These are phyloP conservation scores for Byssochlamys sp. DNA, from an alignment of 2,329 filamentous ascomycete genomes.

Conservation along the genomic window DNA sequence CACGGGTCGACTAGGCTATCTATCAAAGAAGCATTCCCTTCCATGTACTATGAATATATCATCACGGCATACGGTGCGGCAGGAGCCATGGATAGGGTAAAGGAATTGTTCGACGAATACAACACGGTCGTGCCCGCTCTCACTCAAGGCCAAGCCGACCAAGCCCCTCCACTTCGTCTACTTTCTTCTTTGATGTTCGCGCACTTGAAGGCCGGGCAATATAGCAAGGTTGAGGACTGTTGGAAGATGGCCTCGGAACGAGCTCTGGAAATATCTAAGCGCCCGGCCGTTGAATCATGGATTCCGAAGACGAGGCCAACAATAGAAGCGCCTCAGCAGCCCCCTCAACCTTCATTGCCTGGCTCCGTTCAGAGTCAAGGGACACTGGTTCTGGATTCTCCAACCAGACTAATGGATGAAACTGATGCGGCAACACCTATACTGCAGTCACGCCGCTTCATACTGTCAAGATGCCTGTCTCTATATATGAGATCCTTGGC, in stretches of 20 bases:
- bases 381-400: slow-evolving; percentile 1
- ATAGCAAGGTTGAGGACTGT: slow-evolving; percentile 52
- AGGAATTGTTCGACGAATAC: slow-evolving; percentile 50
- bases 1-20: slow-evolving; percentile 22
- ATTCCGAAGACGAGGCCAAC: slow-evolving; percentile 6
- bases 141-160: slow-evolving; percentile 9
- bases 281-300: slow-evolving; percentile 20
- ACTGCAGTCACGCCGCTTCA: slow-evolving; percentile 36
- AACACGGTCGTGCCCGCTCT: slow-evolving; percentile 9
- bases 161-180: slow-evolving; percentile 45
- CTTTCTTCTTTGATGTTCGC: slow-evolving; percentile 60
- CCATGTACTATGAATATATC: slow-evolving; percentile 46
- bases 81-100: slow-evolving; percentile 40
- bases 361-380: slow-evolving; percentile 2
- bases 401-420: background rate
- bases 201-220: slow-evolving; percentile 49
- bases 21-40: slow-evolving; percentile 35
- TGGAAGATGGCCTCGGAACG: slow-evolving; percentile 56
- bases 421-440: slow-evolving; percentile 10
- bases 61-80: slow-evolving; percentile 46
- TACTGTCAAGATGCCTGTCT: slow-evolving; percentile 41
- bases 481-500: slow-evolving; percentile 46
- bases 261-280: slow-evolving; percentile 37
- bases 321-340: slow-evolving; percentile 1
- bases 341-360: slow-evolving; percentile 7